Evolutionary conservation across 2,329 filamentous ascomycete genomes (phyloP), one percentile per base, ranked within the genome.

Genomic region (Alternaria arborescens): DNA sequence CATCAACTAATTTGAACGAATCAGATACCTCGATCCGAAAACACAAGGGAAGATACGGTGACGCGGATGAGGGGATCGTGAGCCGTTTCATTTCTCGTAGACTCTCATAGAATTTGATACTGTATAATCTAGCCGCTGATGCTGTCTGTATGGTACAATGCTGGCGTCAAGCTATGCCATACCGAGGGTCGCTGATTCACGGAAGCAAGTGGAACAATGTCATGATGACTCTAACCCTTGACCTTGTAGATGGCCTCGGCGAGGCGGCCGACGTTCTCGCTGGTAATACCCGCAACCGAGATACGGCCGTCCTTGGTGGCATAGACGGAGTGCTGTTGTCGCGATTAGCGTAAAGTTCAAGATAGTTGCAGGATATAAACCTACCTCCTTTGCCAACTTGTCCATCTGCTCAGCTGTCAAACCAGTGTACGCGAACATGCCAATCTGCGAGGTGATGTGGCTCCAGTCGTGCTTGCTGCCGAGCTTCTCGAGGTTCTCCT

Each of bases 351-450:
- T 34, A 2, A 8, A 20, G 8, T 12, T 53, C 22, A 28, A 8
- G 16, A 46, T 22, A 24, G 6, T 12, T 34, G n/a, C 20, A 18
- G 40, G 46, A 34, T 8, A 38, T 20, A 36, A 22, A 72, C 83
- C 77, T 75, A 87, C 86, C 85, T 98, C 92, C 85, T 96, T 93
- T 70, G 94, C 92, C 65, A 99, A 86, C 75, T 84, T 84, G 57
- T 94, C 91, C 92, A 98, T 97, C 84, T 97, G 91, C 82, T 94
- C 90, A 56, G 94, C 84, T 73, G 86, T 94, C 75, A 99, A 85
- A 64, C 95, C 95, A 53, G 95, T 99, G 87, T 97, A 99, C 72
- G 95, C 94, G 78, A 99, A 99, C 95, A 99, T 99, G 84, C 95
- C 95, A 76, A 99, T 99, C 88, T 87, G 78, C 82, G 87, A 94